These are phyloP conservation scores for Wallacemonas collosoma DNA, from an alignment of 208 protist genomes.

Conservation along the genomic window DNA sequence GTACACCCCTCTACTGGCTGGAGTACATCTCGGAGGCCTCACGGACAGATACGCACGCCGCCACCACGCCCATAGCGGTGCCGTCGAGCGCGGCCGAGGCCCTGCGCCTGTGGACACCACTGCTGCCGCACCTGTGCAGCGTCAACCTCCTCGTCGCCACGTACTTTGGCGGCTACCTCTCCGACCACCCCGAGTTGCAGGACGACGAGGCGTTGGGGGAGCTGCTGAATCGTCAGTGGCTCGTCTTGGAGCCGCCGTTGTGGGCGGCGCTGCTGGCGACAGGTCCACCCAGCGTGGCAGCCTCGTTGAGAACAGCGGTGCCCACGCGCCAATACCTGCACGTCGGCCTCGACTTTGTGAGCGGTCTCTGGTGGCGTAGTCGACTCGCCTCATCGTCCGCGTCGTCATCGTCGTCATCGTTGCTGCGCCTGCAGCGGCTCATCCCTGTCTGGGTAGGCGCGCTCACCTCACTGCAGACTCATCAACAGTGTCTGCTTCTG, in stretches of 20 bases:
- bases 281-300: conserved; percentile 25
- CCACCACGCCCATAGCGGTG: neutral
- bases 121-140: conserved; percentile 15
- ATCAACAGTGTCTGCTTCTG: conserved; percentile 78
- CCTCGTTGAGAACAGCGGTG: conserved; percentile 23
- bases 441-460: conserved; percentile 29
- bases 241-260: conserved; percentile 28
- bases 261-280: conserved; percentile 32
- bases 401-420: conserved; percentile 19
- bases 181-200: neutral
- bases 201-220: neutral
- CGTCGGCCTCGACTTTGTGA: conserved; percentile 52
- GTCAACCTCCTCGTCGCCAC: conserved; percentile 19
- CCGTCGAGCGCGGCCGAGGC: conserved; percentile 17
- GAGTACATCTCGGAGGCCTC: conserved; percentile 21
- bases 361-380: conserved; percentile 23
- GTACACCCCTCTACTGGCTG: conserved; percentile 22
- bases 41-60: neutral
- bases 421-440: conserved; percentile 23
- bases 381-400: conserved; percentile 18
- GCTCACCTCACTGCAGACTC: conserved; percentile 36
- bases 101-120: conserved; percentile 20
- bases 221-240: neutral
- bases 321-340: conserved; percentile 30
- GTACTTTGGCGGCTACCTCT: conserved; percentile 25